Conservation (phyloP, 257 asterid species). For the Jasminum sambac region DNA sequence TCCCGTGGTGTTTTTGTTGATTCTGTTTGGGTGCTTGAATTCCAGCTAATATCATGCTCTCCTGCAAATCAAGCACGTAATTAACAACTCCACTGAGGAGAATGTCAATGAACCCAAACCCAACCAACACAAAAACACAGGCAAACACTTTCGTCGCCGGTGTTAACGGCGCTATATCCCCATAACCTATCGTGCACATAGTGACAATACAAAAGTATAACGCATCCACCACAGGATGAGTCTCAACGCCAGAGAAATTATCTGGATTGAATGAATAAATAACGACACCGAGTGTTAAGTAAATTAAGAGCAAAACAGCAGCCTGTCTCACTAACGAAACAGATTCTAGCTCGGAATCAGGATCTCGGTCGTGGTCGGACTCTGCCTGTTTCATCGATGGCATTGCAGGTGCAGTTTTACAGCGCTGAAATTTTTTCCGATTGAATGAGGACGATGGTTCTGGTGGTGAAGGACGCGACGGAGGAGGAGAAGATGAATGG, state of each 20-base stretch:
- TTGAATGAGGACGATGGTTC: constrained; percentile 17
- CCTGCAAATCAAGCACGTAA: constrained; percentile 57
- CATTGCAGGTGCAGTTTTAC: constrained; percentile 59
- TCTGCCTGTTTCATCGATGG: constrained; percentile 24
- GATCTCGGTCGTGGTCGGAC: constrained; percentile 6
- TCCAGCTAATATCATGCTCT: constrained; percentile 41
- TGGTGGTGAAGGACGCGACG: background rate
- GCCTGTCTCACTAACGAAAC: constrained; percentile 41
- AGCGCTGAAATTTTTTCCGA: constrained; percentile 35
- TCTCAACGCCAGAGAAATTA: constrained; percentile 50
- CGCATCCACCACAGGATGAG: constrained; percentile 54
- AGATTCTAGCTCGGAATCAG: constrained; percentile 19
- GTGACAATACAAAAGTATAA: constrained; percentile 58
- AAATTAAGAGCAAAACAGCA: constrained; percentile 33
- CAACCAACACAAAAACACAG: constrained; percentile 51
- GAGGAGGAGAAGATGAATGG: constrained; percentile 3
- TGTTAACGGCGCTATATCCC: constrained; percentile 52
- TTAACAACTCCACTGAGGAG: constrained; percentile 46
- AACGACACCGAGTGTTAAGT: constrained; percentile 44
- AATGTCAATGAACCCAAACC: constrained; percentile 56
- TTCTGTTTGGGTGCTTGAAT: constrained; percentile 12
- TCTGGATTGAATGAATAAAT: constrained; percentile 45
- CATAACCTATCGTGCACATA: constrained; percentile 66
- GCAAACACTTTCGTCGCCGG: constrained; percentile 46
- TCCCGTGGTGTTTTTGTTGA: background rate